Base-by-base conservation (phyloP, 352 stramenopile genomes). In the Blastocystis sp. region DNA sequence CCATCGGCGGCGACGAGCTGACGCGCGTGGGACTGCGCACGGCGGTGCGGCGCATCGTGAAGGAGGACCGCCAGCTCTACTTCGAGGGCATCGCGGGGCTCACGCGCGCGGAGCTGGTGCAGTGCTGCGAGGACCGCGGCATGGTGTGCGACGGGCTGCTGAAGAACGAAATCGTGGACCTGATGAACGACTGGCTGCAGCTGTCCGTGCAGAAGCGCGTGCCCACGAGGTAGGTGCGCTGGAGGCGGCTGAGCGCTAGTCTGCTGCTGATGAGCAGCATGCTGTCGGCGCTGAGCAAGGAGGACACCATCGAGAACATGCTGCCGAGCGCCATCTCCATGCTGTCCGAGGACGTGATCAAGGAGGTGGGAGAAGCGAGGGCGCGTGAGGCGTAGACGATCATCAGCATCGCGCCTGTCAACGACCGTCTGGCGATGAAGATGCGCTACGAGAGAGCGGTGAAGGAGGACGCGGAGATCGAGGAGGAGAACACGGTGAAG, bases 131-230 rank as follows among this genome's bases (percentile, higher is more conserved):
- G 79, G n/a, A 29, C 4, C 61, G 79, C 19, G 79, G 79, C 21
- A 41, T 89, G 60, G 12, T 31, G 21, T 62, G 63, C 60, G 67
- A 77, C 9, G 67, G 67, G 39, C 60, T 89, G 63, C 26, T 66
- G 39, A 89, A 89, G 45, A 65, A 45, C 16, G 79, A 80, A n/a
- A 60, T 69, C 12, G 13, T 80, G 39, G 67, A 76, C 33, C 2
- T 45, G 45, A 76, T 89, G 59, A 79, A 89, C 55, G 33, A 79
- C 9, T 89, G 79, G 79, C 45, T 89, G 62, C 63, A 79, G n/a
- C 55, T 78, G 9, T 10, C 79, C 19, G 79, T 89, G 41, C 37
- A 77, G 63, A 66, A 78, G 51, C 63, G 67, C 4, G 60, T 89
- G 21, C 79, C 79, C 3, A 79, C 67, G 33, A 79, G 35, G 33